Evolutionary conservation across 192 early-diverging fungal genomes (phyloP).

Genomic region (Coemansia brasiliensis): DNA sequence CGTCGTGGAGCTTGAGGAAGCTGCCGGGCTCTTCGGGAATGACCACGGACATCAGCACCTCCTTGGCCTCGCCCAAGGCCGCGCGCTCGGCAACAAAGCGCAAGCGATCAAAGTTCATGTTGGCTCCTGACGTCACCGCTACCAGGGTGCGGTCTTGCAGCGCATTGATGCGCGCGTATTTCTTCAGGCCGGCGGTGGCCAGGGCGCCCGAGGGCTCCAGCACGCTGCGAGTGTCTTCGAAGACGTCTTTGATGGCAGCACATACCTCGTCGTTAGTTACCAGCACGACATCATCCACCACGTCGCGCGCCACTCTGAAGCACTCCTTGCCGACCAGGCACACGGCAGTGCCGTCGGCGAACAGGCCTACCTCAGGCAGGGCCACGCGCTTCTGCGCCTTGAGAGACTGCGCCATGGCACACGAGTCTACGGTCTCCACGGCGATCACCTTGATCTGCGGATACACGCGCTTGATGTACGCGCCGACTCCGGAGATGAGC

Average conservation of each 20-base stretch:
- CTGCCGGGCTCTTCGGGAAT: slow-evolving; percentile 91
- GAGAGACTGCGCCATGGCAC: slow-evolving; percentile 84
- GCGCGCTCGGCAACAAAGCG: slow-evolving; percentile 97
- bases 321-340: slow-evolving; percentile 85
- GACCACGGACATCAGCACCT: slow-evolving; percentile 87
- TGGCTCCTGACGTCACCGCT: slow-evolving; percentile 87
- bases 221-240: slow-evolving; percentile 91
- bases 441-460: slow-evolving; percentile 89
- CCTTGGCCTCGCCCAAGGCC: slow-evolving; percentile 86
- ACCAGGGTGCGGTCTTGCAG: slow-evolving; percentile 63
- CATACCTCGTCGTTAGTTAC: slow-evolving; percentile 97
- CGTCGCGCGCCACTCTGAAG: slow-evolving; percentile 73
- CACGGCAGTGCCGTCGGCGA: slow-evolving; percentile 98
- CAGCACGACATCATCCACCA: slow-evolving; percentile 89
- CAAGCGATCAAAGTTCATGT: slow-evolving; percentile 99
- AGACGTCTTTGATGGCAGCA: slow-evolving; percentile 86
- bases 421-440: slow-evolving; percentile 88
- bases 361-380: slow-evolving; percentile 84
- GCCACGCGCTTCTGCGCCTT: slow-evolving; percentile 61
- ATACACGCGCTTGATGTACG: slow-evolving; percentile 89
- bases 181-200: slow-evolving; percentile 83
- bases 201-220: slow-evolving; percentile 96
- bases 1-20: slow-evolving; percentile 76
- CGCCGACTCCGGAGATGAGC: slow-evolving; percentile 85
- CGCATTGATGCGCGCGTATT: slow-evolving; percentile 65